Evolutionary conservation across 2,329 filamentous ascomycete species (phyloP).

Genomic region (Rutstroemia sp.): DNA sequence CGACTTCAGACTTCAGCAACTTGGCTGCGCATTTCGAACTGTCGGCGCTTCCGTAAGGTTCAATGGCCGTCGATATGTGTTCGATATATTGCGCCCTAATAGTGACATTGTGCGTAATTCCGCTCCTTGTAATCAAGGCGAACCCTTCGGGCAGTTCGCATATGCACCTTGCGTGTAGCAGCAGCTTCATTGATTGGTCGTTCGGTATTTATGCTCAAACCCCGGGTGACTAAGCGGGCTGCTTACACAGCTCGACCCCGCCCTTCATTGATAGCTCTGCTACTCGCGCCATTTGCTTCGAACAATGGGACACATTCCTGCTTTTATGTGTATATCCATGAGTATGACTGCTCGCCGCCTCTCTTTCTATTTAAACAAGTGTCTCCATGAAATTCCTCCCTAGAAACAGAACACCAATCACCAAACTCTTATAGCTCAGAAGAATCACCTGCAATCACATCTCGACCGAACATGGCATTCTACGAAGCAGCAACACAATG

Average conservation of each 20-base stretch:
- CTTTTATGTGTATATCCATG: not conserved
- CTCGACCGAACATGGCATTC: not conserved
- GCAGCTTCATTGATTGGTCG: no score
- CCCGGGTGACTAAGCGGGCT: not conserved
- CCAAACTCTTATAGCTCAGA: not conserved
- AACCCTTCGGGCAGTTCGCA: no score
- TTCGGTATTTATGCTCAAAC: not conserved
- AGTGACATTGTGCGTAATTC: no score
- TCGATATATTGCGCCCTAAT: no score
- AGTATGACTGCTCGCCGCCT: not conserved
- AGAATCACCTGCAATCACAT: not conserved
- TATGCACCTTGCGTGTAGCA: no score
- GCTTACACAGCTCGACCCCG: not conserved
- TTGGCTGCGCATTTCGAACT: no score
- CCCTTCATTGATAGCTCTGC: not conserved
- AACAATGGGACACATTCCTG: not conserved
- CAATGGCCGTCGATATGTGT: no score
- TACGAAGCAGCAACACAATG: constrained; percentile 24
- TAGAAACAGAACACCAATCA: not conserved
- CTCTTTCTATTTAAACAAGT: not conserved
- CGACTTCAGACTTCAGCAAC: no score
- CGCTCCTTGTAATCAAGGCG: no score
- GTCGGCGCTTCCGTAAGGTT: no score
- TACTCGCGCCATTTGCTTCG: not conserved
- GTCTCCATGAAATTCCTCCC: not conserved